Conservation (phyloP, 306 rosid genomes). For the Cucumis hystrix region DNA sequence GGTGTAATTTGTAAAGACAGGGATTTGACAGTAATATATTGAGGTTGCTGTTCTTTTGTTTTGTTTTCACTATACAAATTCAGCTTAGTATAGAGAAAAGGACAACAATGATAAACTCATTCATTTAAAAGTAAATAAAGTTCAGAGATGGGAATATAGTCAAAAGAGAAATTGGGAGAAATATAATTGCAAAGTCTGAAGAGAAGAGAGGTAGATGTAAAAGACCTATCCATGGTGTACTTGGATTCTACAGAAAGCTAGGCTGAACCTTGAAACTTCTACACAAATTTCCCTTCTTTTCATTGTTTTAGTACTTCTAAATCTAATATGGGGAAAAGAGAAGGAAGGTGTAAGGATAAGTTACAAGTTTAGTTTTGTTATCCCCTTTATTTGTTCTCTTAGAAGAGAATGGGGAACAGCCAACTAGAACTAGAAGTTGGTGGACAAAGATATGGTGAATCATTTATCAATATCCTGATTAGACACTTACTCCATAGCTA, state of each 20-base stretch:
- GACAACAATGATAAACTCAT: neutral
- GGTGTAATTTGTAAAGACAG: neutral
- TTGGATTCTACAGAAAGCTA: neutral
- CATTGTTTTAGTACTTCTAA: too few relatives aligned
- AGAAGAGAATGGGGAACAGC: too few relatives aligned
- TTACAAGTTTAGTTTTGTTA: too few relatives aligned
- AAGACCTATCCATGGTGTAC: neutral
- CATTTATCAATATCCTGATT: too few relatives aligned
- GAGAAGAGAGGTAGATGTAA: neutral
- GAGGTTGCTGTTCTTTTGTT: neutral
- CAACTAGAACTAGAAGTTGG: too few relatives aligned
- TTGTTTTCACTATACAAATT: neutral
- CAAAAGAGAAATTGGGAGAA: neutral
- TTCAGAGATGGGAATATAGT: neutral
- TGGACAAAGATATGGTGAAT: too few relatives aligned
- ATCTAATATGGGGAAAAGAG: too few relatives aligned
- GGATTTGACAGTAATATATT: neutral
- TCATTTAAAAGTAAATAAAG: neutral
- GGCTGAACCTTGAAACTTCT: neutral
- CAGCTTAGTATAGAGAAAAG: neutral
- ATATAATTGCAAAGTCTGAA: neutral
- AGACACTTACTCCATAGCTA: too few relatives aligned
- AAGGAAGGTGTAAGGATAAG: too few relatives aligned
- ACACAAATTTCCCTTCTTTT: neutral
- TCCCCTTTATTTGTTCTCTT: too few relatives aligned